Conservation (phyloP, 2,329 filamentous ascomycete genomes). For the Nothophoma quercina region DNA sequence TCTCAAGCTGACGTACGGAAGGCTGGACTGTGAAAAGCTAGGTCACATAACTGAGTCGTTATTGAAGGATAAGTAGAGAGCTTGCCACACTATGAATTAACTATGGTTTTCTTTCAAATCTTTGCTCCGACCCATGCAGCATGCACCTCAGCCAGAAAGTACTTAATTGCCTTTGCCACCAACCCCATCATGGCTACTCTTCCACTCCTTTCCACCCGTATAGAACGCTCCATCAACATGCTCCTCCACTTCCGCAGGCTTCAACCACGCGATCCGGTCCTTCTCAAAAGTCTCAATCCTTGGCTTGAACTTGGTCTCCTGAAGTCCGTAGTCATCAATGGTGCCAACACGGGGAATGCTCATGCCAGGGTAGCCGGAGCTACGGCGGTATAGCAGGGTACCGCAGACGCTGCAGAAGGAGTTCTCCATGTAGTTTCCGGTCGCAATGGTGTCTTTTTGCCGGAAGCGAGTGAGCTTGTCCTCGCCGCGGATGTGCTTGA, state of each 20-base stretch:
- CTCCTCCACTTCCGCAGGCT: constrained; percentile 16
- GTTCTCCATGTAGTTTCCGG: constrained; percentile 62
- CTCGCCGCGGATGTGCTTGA: constrained; percentile 60
- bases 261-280: constrained; percentile 60
- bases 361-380: constrained; percentile 54
- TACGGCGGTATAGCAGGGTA: constrained; percentile 66
- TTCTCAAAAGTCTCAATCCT: constrained; percentile 61
- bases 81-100: no score
- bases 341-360: constrained; percentile 65
- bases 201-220: constrained; percentile 20
- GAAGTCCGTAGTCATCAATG: constrained; percentile 67
- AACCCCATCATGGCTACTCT: constrained; percentile 20
- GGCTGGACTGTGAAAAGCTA: no score
- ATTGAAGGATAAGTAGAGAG: no score
- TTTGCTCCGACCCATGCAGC: no score
- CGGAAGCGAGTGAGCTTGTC: constrained; percentile 58
- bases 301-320: constrained; percentile 65
- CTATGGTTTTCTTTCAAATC: no score
- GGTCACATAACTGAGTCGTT: no score
- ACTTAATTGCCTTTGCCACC: constrained; percentile 9
- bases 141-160: not conserved
- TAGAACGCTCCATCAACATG: constrained; percentile 20
- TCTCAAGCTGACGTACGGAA: no score
- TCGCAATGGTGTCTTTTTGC: constrained; percentile 52
- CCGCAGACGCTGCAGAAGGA: constrained; percentile 68